Evolutionary conservation across 2,329 filamentous ascomycete species (phyloP).

Genomic region (Colletotrichum sp.): DNA sequence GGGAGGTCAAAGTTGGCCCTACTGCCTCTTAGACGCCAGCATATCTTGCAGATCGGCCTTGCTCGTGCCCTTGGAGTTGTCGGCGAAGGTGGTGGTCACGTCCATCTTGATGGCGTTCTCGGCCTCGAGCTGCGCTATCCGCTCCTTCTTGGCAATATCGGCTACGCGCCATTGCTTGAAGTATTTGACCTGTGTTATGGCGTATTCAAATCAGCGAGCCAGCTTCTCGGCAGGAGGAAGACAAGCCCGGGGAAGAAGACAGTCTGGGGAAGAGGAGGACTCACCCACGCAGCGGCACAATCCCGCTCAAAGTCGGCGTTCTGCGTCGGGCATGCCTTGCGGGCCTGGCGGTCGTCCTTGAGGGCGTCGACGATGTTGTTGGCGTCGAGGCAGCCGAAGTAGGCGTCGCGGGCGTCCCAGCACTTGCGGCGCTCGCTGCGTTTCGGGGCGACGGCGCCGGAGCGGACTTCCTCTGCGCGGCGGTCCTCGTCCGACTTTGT

Average conservation of each 20-base stretch:
- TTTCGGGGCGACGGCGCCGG: constrained; percentile 76
- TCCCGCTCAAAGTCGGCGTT: constrained; percentile 74
- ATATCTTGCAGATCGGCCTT: constrained; percentile 43
- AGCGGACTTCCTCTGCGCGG: constrained; percentile 59
- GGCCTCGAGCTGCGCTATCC: constrained; percentile 74
- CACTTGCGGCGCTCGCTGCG: constrained; percentile 81
- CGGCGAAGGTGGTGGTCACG: constrained; percentile 39
- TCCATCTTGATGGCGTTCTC: constrained; percentile 73
- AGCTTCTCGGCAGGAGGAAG: neutral
- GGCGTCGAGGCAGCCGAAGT: constrained; percentile 86
- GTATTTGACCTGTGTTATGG: constrained; percentile 77
- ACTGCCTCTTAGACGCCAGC: constrained; percentile 32
- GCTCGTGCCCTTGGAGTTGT: constrained; percentile 28
- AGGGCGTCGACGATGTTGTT: constrained; percentile 77
- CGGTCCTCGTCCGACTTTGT: constrained; percentile 43
- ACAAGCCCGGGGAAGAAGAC: no score
- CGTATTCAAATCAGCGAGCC: neutral
- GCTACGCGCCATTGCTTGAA: constrained; percentile 97
- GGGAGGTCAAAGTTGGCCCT: neutral
- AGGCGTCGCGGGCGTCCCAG: constrained; percentile 88
- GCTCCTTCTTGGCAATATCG: constrained; percentile 84
- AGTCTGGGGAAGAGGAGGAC: constrained; percentile 34
- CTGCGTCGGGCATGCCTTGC: constrained; percentile 44
- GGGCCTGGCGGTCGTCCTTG: constrained; percentile 45
- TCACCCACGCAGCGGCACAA: constrained; percentile 90